phyloP scores from a whole-genome alignment of 768 basidiomycete genomes.

The Pholiota conissans region DNA sequence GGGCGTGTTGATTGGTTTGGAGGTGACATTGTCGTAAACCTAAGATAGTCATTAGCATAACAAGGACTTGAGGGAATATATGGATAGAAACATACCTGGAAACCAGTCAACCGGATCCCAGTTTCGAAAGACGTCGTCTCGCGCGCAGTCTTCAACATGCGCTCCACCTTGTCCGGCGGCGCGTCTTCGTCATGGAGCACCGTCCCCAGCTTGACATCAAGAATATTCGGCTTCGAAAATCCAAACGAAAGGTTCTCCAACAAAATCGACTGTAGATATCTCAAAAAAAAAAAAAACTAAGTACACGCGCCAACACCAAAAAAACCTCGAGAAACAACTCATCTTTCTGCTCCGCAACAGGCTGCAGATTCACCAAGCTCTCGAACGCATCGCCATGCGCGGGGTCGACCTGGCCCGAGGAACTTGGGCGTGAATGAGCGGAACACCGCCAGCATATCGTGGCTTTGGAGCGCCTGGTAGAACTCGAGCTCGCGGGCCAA shows the following conservation, averaged over 20 bases:
- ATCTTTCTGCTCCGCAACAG: slow-evolving; percentile 44
- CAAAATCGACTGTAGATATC: slow-evolving; percentile 65
- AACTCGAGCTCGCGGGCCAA: slow-evolving; percentile 65
- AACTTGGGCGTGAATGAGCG: slow-evolving; percentile 71
- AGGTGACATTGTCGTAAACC: slow-evolving; percentile 70
- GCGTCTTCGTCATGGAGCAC: slow-evolving; percentile 75
- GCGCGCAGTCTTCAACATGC: slow-evolving; percentile 81
- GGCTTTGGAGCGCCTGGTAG: slow-evolving; percentile 56
- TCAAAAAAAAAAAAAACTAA: slow-evolving; percentile 14
- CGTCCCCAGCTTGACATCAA: slow-evolving; percentile 94
- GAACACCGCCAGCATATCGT: slow-evolving; percentile 42
- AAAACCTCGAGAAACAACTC: slow-evolving; percentile 6
- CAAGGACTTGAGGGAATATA: not conserved
- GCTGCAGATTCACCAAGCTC: slow-evolving; percentile 24
- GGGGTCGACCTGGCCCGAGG: slow-evolving; percentile 64
- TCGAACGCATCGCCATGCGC: slow-evolving; percentile 24
- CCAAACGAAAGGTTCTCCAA: slow-evolving; percentile 78
- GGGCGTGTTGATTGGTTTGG: slow-evolving; percentile 58
- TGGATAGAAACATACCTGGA: slow-evolving; percentile 57
- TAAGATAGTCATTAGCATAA: slow-evolving; percentile 25
- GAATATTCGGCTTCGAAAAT: slow-evolving; percentile 80
- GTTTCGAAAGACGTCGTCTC: slow-evolving; percentile 73
- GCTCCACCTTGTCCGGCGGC: slow-evolving; percentile 68
- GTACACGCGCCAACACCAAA: slow-evolving; percentile 1
- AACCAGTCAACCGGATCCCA: slow-evolving; percentile 82